Conservation (phyloP, 169 alveolate species). For the Eimeria falciformis region DNA sequence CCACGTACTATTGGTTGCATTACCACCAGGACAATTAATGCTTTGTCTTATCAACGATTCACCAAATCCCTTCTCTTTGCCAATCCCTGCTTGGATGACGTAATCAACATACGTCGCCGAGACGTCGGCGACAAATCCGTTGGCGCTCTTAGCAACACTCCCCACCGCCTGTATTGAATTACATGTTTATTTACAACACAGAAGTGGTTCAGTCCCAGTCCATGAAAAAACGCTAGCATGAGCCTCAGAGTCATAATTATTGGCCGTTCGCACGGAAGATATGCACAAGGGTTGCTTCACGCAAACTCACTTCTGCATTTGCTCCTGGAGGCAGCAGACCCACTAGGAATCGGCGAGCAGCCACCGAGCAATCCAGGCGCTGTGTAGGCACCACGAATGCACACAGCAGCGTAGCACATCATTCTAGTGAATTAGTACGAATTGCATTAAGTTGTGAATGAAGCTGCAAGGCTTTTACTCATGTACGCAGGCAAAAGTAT, state of each 20-base stretch:
- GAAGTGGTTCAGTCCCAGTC: too few species aligned
- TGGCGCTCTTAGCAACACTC: slow-evolving; percentile 46
- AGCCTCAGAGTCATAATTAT: neutral
- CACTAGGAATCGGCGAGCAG: slow-evolving; percentile 62
- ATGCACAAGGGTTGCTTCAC: neutral
- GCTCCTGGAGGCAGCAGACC: slow-evolving; percentile 37
- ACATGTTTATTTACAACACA: neutral
- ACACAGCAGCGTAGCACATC: neutral
- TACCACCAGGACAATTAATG: neutral
- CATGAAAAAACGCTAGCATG: neutral
- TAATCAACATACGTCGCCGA: slow-evolving; percentile 42
- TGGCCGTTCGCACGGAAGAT: neutral
- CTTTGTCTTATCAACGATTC: neutral
- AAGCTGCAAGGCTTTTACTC: too few species aligned
- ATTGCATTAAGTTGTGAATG: too few species aligned
- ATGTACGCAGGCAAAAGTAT: neutral
- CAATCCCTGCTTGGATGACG: slow-evolving; percentile 1
- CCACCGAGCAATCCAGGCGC: slow-evolving; percentile 55
- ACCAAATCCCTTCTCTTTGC: neutral
- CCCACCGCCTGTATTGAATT: slow-evolving; percentile 58
- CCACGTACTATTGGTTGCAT: slow-evolving; percentile 11
- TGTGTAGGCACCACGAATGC: neutral
- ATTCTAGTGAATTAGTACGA: neutral
- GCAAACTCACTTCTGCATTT: slow-evolving; percentile 44
- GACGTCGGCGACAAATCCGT: slow-evolving; percentile 69